A percentile compares a stretch with the other conserved stretches of the same genome.
Conservation (phyloP, 306 rosid genomes). For the Begonia masoniana region DNA sequence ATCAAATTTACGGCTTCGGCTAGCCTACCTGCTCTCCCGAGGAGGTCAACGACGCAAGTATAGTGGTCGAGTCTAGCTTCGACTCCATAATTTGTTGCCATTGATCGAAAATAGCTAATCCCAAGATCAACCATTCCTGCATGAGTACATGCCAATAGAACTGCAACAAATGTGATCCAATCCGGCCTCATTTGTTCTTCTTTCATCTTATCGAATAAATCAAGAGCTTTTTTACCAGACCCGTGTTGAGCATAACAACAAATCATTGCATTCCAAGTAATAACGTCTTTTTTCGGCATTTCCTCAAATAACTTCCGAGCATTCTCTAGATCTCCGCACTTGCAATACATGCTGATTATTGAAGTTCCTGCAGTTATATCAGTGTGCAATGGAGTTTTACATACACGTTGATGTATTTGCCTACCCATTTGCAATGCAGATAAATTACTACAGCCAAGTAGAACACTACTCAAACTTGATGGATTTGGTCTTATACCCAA, state of each 20-base stretch:
- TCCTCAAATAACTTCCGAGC: constrained; percentile 44
- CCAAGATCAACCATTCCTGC: constrained; percentile 68
- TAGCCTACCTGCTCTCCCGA: constrained; percentile 61
- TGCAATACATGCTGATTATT: constrained; percentile 73
- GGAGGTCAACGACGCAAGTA: constrained; percentile 69
- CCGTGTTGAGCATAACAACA: constrained; percentile 85
- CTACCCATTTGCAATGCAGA: constrained; percentile 63
- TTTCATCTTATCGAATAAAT: constrained; percentile 55
- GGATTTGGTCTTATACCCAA: constrained; percentile 46
- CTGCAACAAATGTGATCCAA: constrained; percentile 71
- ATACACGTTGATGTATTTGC: constrained; percentile 62
- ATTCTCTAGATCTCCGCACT: constrained; percentile 66
- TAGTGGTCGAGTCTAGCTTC: constrained; percentile 58
- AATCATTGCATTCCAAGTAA: constrained; percentile 89
- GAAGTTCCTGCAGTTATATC: constrained; percentile 64
- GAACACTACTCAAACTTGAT: constrained; percentile 63
- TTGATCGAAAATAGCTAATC: constrained; percentile 33
- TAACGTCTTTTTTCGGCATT: constrained; percentile 44
- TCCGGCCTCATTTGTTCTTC: constrained; percentile 42
- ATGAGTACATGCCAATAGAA: constrained; percentile 66
- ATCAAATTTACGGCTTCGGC: constrained; percentile 48
- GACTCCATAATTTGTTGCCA: constrained; percentile 37
- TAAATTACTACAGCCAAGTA: constrained; percentile 67
- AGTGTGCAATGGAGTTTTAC: constrained; percentile 33
- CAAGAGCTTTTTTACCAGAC: constrained; percentile 55